A percentile compares a stretch with the other conserved stretches of the same genome.
phyloP scores from a whole-genome alignment of 2,329 filamentous ascomycete species.

The Xylaria sp. region DNA sequence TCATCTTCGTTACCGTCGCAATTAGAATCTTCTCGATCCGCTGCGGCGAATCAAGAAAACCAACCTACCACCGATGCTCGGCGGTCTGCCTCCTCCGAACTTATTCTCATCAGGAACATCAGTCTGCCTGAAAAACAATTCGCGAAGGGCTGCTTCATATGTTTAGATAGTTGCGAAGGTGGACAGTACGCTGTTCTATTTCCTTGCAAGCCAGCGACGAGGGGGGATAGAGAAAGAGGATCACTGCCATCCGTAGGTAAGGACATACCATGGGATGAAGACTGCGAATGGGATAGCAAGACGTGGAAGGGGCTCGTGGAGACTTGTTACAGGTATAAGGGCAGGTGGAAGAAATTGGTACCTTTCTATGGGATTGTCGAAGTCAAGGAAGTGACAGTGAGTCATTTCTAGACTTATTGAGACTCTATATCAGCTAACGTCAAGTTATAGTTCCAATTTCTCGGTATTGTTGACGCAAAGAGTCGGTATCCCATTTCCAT shows the following conservation, averaged over 20 bases:
- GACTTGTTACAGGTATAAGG: constrained; percentile 3
- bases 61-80: background rate
- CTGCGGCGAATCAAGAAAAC: too few relatives aligned
- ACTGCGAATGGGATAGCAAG: background rate
- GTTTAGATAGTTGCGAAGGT: background rate
- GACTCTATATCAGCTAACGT: background rate
- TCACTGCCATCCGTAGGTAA: background rate
- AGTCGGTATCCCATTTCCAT: background rate
- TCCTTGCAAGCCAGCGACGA: background rate
- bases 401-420: background rate
- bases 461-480: background rate
- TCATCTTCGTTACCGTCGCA: too few relatives aligned
- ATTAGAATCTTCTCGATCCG: too few relatives aligned
- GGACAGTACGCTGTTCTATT: background rate
- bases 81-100: too few relatives aligned
- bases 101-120: background rate
- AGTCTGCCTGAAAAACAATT: background rate
- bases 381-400: constrained; percentile 3
- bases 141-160: background rate
- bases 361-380: constrained; percentile 7
- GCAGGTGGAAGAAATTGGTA: constrained; percentile 10
- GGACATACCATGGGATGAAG: background rate
- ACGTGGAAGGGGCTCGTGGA: background rate
- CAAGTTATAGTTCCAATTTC: background rate
- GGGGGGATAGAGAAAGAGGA: background rate